Evolutionary conservation across 2,329 filamentous ascomycete genomes (phyloP).

Genomic region (Periconia sp.): DNA sequence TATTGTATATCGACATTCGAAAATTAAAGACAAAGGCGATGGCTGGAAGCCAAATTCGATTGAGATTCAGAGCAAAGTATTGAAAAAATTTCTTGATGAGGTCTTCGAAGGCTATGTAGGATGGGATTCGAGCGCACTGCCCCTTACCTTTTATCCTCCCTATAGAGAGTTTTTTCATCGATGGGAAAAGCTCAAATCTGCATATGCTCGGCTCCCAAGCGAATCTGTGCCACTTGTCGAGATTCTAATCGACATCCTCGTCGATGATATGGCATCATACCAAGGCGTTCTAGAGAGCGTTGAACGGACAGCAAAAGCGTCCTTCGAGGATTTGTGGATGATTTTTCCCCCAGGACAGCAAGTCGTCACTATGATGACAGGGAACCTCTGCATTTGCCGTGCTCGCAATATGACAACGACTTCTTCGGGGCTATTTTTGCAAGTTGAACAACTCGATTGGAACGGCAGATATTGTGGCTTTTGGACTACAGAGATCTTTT

Average conservation of each 20-base stretch:
- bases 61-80: constrained; percentile 3
- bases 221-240: too few species aligned
- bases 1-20: constrained; percentile 1
- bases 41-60: constrained; percentile 1
- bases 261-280: too few species aligned
- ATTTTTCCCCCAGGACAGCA: too few species aligned
- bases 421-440: too few species aligned
- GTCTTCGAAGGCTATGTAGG: constrained; percentile 5
- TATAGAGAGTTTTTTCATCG: constrained; percentile 1
- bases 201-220: constrained; percentile 1
- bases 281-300: too few species aligned
- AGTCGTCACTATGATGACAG: too few species aligned
- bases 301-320: too few species aligned
- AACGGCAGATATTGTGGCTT: constrained; percentile 1
- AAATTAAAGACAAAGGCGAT: constrained; percentile 1
- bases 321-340: too few species aligned
- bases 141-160: neutral
- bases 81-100: constrained; percentile 3
- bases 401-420: too few species aligned
- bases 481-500: too few species aligned
- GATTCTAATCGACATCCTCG: too few species aligned
- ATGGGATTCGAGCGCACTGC: neutral
- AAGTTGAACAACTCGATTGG: constrained; percentile 4
- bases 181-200: constrained; percentile 3
- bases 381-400: constrained; percentile 2